Percentiles rank a stretch among this genome's conserved stretches.
Evolutionary conservation across 192 early-diverging fungal species (phyloP).

Genomic region (Mortierella alpina): DNA sequence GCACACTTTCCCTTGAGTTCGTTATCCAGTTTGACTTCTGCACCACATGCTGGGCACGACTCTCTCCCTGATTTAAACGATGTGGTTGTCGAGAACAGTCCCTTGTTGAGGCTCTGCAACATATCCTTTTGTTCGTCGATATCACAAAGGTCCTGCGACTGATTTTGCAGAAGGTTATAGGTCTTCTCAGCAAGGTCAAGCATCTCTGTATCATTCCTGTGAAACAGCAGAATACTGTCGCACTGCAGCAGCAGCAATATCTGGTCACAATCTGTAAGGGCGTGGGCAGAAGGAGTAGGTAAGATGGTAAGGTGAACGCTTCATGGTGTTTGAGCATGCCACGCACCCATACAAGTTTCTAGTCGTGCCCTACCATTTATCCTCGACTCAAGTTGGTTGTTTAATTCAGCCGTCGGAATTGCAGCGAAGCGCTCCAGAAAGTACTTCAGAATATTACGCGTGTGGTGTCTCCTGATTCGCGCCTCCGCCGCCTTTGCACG

Average conservation of each 20-base stretch:
- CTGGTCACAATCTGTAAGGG: conserved; percentile 15
- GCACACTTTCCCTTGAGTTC: conserved; percentile 5
- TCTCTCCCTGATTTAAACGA: conserved; percentile 19
- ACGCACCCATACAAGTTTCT: neutral
- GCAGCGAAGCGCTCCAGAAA: conserved; percentile 1
- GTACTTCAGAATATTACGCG: conserved; percentile 5
- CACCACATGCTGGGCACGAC: conserved; percentile 32
- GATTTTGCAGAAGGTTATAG: conserved; percentile 7
- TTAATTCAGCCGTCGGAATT: neutral
- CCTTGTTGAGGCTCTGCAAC: conserved; percentile 21
- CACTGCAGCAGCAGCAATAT: conserved; percentile 19
- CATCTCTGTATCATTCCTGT: conserved; percentile 9
- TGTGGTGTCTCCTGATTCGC: conserved; percentile 27
- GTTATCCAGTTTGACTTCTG: conserved; percentile 21
- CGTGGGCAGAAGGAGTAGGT: neutral
- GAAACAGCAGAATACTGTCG: conserved; percentile 39
- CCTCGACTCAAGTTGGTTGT: neutral
- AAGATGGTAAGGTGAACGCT: neutral
- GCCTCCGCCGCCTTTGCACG: neutral
- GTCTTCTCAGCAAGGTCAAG: conserved; percentile 18
- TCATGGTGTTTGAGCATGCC: neutral
- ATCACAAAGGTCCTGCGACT: conserved; percentile 1
- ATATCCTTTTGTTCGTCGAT: conserved; percentile 14
- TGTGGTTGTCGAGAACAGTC: neutral
- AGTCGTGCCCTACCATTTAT: conserved; percentile 4